These are phyloP conservation scores for Pisolithus albus DNA, from an alignment of 768 basidiomycete species.

Conservation along the genomic window DNA sequence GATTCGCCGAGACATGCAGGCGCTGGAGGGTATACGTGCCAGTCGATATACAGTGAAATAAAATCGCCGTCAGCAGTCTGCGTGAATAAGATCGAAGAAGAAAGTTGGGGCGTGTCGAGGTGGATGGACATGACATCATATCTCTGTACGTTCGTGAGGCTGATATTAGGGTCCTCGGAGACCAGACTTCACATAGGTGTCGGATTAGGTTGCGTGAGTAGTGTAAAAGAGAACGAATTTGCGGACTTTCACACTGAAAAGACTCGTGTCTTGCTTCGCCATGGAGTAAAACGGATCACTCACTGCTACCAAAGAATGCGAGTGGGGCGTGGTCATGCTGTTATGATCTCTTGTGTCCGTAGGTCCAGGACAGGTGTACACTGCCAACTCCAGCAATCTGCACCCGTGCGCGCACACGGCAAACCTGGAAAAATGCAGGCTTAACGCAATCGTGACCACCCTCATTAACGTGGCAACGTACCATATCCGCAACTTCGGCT, in stretches of 20 bases:
- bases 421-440: slow-evolving; percentile 43
- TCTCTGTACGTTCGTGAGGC: slow-evolving; percentile 17
- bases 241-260: slow-evolving; percentile 21
- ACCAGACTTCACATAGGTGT: slow-evolving; percentile 16
- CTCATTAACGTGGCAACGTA: slow-evolving; percentile 28
- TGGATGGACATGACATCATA: slow-evolving; percentile 23
- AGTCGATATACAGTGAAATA: slow-evolving; percentile 4
- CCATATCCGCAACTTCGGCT: slow-evolving; percentile 75
- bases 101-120: slow-evolving; percentile 1
- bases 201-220: slow-evolving; percentile 11
- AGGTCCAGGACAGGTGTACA: slow-evolving; percentile 69
- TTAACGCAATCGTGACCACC: slow-evolving; percentile 5
- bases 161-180: slow-evolving; percentile 22
- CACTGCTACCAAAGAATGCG: slow-evolving; percentile 21
- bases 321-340: background rate
- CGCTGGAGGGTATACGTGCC: background rate
- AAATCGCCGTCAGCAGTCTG: slow-evolving; percentile 10
- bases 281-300: background rate
- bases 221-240: slow-evolving; percentile 18
- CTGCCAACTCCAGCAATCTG: slow-evolving; percentile 70
- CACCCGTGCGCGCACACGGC: slow-evolving; percentile 70
- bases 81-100: background rate
- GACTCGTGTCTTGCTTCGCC: slow-evolving; percentile 1
- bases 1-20: background rate
- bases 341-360: slow-evolving; percentile 41